Percentiles rank a stretch among this genome's conserved stretches.
Evolutionary conservation across 1,139 yeast species (phyloP).

Genomic region (Chernovozyma aurita): DNA sequence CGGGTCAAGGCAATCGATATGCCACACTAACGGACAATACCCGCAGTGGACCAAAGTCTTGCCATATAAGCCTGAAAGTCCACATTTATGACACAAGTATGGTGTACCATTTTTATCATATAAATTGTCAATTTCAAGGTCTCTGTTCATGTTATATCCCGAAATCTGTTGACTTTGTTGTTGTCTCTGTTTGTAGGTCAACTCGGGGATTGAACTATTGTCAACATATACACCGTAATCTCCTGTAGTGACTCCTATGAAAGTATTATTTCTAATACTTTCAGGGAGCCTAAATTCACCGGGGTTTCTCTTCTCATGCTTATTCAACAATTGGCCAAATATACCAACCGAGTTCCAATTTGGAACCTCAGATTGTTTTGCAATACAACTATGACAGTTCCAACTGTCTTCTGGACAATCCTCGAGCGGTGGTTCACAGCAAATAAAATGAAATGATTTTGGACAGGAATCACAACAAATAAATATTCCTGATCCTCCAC

Average conservation of each 20-base stretch:
- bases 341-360: constrained; percentile 43
- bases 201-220: constrained; percentile 50
- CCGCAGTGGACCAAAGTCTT: constrained; percentile 70
- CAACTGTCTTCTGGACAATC: constrained; percentile 84
- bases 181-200: constrained; percentile 27
- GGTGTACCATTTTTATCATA: constrained; percentile 65
- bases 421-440: constrained; percentile 87
- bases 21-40: constrained; percentile 86
- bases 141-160: constrained; percentile 37
- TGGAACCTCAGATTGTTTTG: constrained; percentile 22
- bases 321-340: constrained; percentile 62
- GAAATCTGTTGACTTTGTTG: constrained; percentile 36
- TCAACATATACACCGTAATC: constrained; percentile 70
- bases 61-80: constrained; percentile 56
- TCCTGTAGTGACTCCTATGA: constrained; percentile 67
- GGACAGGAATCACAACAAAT: constrained; percentile 95
- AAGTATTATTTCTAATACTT: constrained; percentile 60
- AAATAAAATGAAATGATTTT: constrained; percentile 82
- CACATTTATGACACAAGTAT: constrained; percentile 72
- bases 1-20: constrained; percentile 78
- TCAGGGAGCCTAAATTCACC: constrained; percentile 69
- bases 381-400: constrained; percentile 75
- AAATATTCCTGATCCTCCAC: constrained; percentile 85
- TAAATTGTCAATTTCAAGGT: constrained; percentile 60
- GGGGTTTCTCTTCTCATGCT: constrained; percentile 61